Percentiles rank a stretch among this genome's conserved stretches.
Evolutionary conservation across 805 yeast genomes (phyloP).

Genomic region (Wickerhamiella sergipiensis): DNA sequence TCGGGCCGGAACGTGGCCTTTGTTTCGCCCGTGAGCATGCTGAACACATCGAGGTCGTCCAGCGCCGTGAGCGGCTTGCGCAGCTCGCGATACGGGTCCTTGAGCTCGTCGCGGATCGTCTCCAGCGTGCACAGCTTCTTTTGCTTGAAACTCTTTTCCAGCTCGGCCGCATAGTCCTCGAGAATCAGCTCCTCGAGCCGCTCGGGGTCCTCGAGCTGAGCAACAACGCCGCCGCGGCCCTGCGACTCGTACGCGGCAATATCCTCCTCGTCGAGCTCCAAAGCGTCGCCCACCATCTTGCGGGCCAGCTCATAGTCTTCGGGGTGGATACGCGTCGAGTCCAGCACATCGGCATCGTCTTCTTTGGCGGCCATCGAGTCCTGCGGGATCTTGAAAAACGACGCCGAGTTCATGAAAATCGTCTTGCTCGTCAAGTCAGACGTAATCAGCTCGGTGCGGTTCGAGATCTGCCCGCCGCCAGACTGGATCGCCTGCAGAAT

Average conservation of each 20-base stretch:
- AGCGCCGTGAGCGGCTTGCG: constrained; percentile 57
- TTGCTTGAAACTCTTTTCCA: constrained; percentile 46
- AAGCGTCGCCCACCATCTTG: constrained; percentile 96
- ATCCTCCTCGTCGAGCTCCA: constrained; percentile 91
- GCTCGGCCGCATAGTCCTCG: constrained; percentile 84
- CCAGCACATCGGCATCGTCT: constrained; percentile 57
- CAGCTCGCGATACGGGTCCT: constrained; percentile 75
- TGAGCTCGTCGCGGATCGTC: constrained; percentile 74
- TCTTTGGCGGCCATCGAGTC: constrained; percentile 43
- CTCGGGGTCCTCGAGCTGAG: constrained; percentile 57
- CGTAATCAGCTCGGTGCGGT: constrained; percentile 72
- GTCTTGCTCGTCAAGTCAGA: constrained; percentile 64
- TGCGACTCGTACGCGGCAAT: constrained; percentile 64
- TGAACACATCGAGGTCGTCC: constrained; percentile 63
- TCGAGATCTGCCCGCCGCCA: constrained; percentile 46
- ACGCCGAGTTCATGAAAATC: constrained; percentile 82
- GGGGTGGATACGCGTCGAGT: constrained; percentile 93
- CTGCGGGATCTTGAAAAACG: constrained; percentile 69
- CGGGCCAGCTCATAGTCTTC: constrained; percentile 94
- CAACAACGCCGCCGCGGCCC: constrained; percentile 54
- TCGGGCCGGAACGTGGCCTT: constrained; percentile 54
- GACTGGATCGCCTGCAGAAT: constrained; percentile 66
- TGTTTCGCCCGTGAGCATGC: constrained; percentile 80
- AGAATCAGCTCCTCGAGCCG: constrained; percentile 76
- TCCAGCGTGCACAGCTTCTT: constrained; percentile 68